Conservation (phyloP, 2,329 filamentous ascomycete species). For the Calonectria montana region DNA sequence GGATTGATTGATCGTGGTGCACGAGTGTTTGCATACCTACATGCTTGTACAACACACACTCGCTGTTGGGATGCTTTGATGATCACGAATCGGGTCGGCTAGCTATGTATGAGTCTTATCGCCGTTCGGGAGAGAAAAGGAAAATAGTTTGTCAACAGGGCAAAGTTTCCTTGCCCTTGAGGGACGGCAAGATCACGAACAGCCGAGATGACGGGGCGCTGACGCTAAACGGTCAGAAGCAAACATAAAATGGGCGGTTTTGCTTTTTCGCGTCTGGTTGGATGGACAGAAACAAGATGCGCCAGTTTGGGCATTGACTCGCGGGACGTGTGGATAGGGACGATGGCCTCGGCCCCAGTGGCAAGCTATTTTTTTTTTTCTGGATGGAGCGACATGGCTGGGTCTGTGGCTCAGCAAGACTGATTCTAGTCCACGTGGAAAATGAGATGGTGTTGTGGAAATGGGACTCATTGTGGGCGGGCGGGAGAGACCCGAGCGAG, state of each 20-base stretch:
- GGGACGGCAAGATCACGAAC: conserved; percentile 4
- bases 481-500: neutral
- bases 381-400: conserved; percentile 24
- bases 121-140: conserved; percentile 1
- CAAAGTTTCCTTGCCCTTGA: conserved; percentile 1
- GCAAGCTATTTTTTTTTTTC: conserved; percentile 16
- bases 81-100: conserved; percentile 12
- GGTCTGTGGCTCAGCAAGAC: conserved; percentile 28
- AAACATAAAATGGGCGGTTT: neutral
- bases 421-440: conserved; percentile 40
- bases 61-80: conserved; percentile 5
- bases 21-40: neutral
- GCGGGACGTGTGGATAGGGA: neutral
- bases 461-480: conserved; percentile 14
- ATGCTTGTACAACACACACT: conserved; percentile 1
- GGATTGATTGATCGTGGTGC: neutral
- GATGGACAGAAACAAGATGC: neutral
- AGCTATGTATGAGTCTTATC: neutral
- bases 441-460: conserved; percentile 21
- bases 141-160: neutral
- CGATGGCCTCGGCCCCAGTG: conserved; percentile 12
- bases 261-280: conserved; percentile 6
- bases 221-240: conserved; percentile 16
- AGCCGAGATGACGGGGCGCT: conserved; percentile 18
- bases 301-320: conserved; percentile 14